Conservation (phyloP, 768 basidiomycete species). For the Clavulina sp. region DNA sequence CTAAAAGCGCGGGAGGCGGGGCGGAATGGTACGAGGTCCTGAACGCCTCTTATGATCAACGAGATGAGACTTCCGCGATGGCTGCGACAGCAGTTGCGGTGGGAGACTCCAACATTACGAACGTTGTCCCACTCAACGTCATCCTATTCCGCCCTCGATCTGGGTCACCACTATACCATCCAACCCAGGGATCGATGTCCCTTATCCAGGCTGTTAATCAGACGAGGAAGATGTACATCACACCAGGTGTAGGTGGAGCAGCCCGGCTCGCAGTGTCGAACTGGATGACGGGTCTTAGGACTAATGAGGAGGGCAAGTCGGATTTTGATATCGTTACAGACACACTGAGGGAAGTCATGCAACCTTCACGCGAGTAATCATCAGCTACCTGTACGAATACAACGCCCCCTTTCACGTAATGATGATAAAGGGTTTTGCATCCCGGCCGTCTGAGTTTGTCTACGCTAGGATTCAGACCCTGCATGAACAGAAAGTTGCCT, state of each 20-base stretch:
- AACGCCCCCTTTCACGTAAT: too few species aligned
- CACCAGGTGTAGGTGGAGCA: constrained; percentile 19
- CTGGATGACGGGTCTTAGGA: constrained; percentile 15
- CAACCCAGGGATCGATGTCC: constrained; percentile 1
- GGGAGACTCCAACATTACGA: not conserved
- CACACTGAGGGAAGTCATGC: constrained; percentile 15
- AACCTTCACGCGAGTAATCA: not conserved
- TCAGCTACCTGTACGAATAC: too few species aligned
- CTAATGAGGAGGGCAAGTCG: constrained; percentile 3
- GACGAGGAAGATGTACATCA: constrained; percentile 21
- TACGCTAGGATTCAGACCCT: too few species aligned
- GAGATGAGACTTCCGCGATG: not conserved
- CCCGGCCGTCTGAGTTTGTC: too few species aligned
- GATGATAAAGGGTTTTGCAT: too few species aligned
- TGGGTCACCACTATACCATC: too few species aligned
- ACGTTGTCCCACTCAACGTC: constrained; percentile 20
- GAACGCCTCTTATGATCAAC: constrained; percentile 12
- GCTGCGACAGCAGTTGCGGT: not conserved
- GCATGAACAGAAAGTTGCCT: too few species aligned
- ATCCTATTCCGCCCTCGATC: constrained; percentile 19
- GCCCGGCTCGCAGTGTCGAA: constrained; percentile 25
- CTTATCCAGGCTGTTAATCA: constrained; percentile 21
- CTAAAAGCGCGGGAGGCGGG: not conserved
- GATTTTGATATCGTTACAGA: constrained; percentile 16
- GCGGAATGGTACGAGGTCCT: constrained; percentile 15